Percentiles rank a stretch among this genome's conserved stretches.
phyloP scores from a whole-genome alignment of 192 early-diverging fungal species.

The Coemansia sp. region DNA sequence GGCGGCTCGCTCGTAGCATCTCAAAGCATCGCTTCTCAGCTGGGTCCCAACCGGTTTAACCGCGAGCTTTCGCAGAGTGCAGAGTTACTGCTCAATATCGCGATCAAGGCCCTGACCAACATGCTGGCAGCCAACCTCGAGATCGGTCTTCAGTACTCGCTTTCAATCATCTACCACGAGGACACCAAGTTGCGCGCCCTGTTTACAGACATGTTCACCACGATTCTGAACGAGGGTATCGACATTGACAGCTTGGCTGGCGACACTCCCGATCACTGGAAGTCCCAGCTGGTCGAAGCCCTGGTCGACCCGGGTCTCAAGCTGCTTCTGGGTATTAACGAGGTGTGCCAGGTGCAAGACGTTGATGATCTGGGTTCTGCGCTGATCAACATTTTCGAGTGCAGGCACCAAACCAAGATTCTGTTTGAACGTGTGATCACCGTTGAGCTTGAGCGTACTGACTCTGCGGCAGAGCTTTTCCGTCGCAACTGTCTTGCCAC shows the following conservation, averaged over 20 bases:
- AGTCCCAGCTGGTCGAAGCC: slow-evolving; percentile 76
- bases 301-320: slow-evolving; percentile 72
- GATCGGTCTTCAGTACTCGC: slow-evolving; percentile 84
- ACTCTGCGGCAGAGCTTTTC: slow-evolving; percentile 83
- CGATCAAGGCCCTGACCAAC: slow-evolving; percentile 84
- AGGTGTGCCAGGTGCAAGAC: slow-evolving; percentile 82
- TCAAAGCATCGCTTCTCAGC: slow-evolving; percentile 1
- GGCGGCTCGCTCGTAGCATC: slow-evolving; percentile 3
- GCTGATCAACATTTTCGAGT: slow-evolving; percentile 79
- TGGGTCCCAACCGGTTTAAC: slow-evolving; percentile 29
- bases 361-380: slow-evolving; percentile 84
- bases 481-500: slow-evolving; percentile 91
- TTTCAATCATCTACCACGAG: slow-evolving; percentile 90
- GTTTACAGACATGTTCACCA: slow-evolving; percentile 92
- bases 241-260: slow-evolving; percentile 78
- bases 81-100: slow-evolving; percentile 47
- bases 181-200: slow-evolving; percentile 83
- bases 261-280: slow-evolving; percentile 74
- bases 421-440: slow-evolving; percentile 81
- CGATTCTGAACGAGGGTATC: slow-evolving; percentile 87
- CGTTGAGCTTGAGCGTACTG: slow-evolving; percentile 82
- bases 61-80: slow-evolving; percentile 53
- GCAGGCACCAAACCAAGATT: slow-evolving; percentile 65
- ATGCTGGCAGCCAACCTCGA: slow-evolving; percentile 91
- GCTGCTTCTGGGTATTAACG: slow-evolving; percentile 77